Conservation (phyloP, 2,329 filamentous ascomycete species). For the Beauveria sp. region DNA sequence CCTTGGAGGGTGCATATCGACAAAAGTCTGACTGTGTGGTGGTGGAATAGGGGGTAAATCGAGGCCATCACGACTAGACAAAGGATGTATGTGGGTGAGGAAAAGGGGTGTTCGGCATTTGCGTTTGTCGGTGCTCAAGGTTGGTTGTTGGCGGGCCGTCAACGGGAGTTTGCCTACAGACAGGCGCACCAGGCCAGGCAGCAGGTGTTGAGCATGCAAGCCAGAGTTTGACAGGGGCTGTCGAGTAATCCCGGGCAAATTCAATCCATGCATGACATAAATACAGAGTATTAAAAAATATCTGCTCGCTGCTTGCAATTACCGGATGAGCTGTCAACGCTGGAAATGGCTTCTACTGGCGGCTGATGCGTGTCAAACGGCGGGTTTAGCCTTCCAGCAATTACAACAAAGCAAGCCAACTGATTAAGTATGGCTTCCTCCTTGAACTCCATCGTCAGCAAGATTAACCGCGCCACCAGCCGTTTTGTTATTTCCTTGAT, state of each 20-base stretch:
- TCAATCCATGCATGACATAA: no score
- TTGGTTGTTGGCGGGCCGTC: background rate
- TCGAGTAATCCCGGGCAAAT: no score
- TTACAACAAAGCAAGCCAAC: background rate
- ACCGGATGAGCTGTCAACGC: background rate
- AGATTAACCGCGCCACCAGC: background rate
- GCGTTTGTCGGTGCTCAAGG: background rate
- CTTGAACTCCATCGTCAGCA: background rate
- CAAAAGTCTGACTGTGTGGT: background rate
- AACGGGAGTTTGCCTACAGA: background rate
- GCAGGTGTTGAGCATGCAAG: no score
- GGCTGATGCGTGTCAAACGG: background rate
- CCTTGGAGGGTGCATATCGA: background rate
- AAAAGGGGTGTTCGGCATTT: background rate
- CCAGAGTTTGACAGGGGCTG: no score
- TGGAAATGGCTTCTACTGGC: background rate
- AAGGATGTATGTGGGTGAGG: background rate
- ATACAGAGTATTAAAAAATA: no score
- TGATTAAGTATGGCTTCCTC: background rate
- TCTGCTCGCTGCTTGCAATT: no score
- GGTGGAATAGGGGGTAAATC: background rate
- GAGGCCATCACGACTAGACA: background rate
- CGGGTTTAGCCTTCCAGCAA: no score
- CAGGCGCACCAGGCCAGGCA: background rate
- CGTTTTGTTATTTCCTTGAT: background rate